A percentile compares a stretch with the other conserved stretches of the same genome.
Evolutionary conservation across 106 monocot species (phyloP).

Genomic region (Dioscorea alata): DNA sequence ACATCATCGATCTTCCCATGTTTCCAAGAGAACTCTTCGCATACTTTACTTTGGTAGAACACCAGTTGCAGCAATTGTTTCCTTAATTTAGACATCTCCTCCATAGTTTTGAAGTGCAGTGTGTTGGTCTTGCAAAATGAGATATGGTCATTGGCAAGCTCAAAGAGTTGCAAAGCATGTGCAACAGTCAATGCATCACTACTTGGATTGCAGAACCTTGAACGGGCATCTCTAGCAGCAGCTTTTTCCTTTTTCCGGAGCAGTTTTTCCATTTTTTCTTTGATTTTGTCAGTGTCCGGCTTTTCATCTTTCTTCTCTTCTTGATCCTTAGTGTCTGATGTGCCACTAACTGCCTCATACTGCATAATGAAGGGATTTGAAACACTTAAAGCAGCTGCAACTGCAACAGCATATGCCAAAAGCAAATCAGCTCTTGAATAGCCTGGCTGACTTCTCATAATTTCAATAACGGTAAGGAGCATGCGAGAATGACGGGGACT

Average conservation of each 20-base stretch:
- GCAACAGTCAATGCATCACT: conserved; percentile 84
- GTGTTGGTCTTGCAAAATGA: conserved; percentile 59
- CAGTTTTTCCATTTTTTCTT: conserved; percentile 19
- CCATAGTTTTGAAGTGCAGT: conserved; percentile 88
- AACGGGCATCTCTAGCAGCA: conserved; percentile 37
- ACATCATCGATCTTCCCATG: conserved; percentile 51
- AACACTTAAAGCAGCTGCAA: conserved; percentile 85
- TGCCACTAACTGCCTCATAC: conserved; percentile 20
- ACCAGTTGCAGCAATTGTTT: conserved; percentile 73
- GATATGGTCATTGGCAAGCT: conserved; percentile 42
- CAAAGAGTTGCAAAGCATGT: conserved; percentile 77
- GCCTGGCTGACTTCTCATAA: conserved; percentile 42
- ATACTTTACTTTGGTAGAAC: conserved; percentile 39
- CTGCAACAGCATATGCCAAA: conserved; percentile 65
- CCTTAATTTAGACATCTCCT: conserved; percentile 94
- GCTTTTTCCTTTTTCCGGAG: conserved; percentile 42
- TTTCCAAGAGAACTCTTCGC: conserved; percentile 57
- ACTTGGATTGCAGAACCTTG: conserved; percentile 59
- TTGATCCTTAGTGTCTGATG: conserved; percentile 10
- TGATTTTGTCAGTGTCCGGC: conserved; percentile 1
- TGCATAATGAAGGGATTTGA: conserved; percentile 63
- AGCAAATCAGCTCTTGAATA: conserved; percentile 62
- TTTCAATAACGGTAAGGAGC: conserved; percentile 66
- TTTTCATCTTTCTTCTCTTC: conserved; percentile 20
- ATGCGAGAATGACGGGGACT: conserved; percentile 89